These are phyloP conservation scores for Reutealis trisperma DNA, from an alignment of 345 rosid species.

Conservation along the genomic window DNA sequence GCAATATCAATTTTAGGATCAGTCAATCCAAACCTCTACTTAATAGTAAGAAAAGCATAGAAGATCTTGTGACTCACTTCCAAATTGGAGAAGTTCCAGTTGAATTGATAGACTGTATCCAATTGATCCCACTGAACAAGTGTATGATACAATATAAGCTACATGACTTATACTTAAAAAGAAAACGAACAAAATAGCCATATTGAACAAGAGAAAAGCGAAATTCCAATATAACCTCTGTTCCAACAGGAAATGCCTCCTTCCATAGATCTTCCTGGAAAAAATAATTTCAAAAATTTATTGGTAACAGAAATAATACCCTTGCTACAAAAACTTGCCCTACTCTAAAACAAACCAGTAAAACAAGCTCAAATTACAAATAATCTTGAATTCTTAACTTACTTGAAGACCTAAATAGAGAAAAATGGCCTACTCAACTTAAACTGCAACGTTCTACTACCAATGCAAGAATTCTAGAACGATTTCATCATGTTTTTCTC, in stretches of 20 bases:
- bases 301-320: slow-evolving; percentile 1
- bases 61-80: slow-evolving; percentile 61
- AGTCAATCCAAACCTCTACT: not conserved
- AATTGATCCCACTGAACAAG: slow-evolving; percentile 85
- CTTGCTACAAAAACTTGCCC: too few relatives aligned
- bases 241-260: slow-evolving; percentile 83
- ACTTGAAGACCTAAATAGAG: not conserved
- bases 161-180: not conserved
- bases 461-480: not conserved
- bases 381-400: not conserved
- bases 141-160: slow-evolving; percentile 17
- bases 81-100: slow-evolving; percentile 82
- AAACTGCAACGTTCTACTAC: not conserved
- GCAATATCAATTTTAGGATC: slow-evolving; percentile 17
- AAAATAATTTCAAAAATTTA: slow-evolving; percentile 14
- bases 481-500: not conserved
- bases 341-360: not conserved
- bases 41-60: not conserved
- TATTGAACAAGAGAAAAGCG: not conserved
- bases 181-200: not conserved
- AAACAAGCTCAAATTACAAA: not conserved
- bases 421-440: not conserved
- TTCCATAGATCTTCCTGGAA: slow-evolving; percentile 91
- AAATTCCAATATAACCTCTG: slow-evolving; percentile 60
- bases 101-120: slow-evolving; percentile 66